Evolutionary conservation across 495 filamentous ascomycete genomes (phyloP).

Genomic region (Hyaloscypha bicolor): DNA sequence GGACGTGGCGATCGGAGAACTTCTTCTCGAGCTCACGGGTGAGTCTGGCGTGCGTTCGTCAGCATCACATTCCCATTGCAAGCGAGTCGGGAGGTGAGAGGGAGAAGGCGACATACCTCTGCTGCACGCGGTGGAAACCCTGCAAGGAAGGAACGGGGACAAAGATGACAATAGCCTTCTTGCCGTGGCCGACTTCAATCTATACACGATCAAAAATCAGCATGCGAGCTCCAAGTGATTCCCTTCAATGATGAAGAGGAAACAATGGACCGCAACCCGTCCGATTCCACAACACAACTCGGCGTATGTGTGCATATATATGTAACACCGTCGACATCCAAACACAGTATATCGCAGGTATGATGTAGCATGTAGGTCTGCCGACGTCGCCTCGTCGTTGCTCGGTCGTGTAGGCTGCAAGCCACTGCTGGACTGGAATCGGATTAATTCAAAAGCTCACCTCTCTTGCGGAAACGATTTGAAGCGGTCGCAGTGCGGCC

Average conservation of each 20-base stretch:
- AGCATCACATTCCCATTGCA: background rate
- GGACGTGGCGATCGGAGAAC: constrained; percentile 99
- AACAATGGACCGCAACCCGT: constrained; percentile 69
- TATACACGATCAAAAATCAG: constrained; percentile 69
- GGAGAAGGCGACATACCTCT: constrained; percentile 72
- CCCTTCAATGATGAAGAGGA: constrained; percentile 18
- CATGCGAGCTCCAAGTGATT: constrained; percentile 60
- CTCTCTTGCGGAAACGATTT: constrained; percentile 97
- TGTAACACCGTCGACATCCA: constrained; percentile 13
- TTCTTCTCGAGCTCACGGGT: constrained; percentile 99
- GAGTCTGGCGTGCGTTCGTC: constrained; percentile 57
- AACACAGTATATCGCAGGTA: constrained; percentile 17
- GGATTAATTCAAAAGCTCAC: constrained; percentile 58
- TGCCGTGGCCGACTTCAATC: constrained; percentile 99
- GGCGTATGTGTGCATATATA: constrained; percentile 9
- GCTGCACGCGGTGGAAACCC: constrained; percentile 97
- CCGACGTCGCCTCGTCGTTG: constrained; percentile 12
- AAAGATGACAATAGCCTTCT: constrained; percentile 99
- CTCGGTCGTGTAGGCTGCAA: constrained; percentile 22
- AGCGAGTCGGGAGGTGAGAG: background rate
- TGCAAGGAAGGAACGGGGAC: constrained; percentile 95
- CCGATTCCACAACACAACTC: constrained; percentile 66
- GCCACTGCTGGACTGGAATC: constrained; percentile 10
- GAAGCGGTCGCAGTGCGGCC: constrained; percentile 87
- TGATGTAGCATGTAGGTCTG: constrained; percentile 30